phyloP scores from a whole-genome alignment of 306 rosid species.

The Sphenostylis stenocarpa region DNA sequence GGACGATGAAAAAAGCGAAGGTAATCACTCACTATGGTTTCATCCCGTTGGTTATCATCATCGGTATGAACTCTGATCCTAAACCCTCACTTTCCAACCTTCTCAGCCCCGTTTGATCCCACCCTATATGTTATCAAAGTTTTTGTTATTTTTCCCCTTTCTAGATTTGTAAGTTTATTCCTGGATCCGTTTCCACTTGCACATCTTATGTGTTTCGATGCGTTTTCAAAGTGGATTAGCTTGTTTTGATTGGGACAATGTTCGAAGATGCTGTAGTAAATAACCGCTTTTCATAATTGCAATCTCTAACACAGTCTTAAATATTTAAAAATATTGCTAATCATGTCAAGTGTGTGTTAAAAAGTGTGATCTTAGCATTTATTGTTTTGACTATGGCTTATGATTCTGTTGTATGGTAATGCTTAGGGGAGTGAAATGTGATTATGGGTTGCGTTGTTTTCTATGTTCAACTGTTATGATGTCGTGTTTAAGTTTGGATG shows the following conservation, averaged over 20 bases:
- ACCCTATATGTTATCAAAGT: neutral
- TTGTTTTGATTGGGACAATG: neutral
- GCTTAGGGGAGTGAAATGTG: too few relatives aligned
- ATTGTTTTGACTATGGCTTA: too few relatives aligned
- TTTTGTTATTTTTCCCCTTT: neutral
- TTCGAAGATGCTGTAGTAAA: neutral
- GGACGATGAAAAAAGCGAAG: constrained; percentile 76
- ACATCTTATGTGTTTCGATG: neutral
- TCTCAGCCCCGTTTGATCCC: constrained; percentile 90
- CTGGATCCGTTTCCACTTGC: constrained; percentile 5
- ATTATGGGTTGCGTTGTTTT: too few relatives aligned
- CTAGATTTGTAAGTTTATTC: neutral
- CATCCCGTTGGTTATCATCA: constrained; percentile 80
- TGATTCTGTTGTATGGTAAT: too few relatives aligned
- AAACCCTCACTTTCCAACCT: constrained; percentile 91
- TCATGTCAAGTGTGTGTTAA: too few relatives aligned
- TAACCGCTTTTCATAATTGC: neutral
- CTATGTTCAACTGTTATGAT: too few relatives aligned
- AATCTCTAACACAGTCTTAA: neutral
- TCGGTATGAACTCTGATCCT: constrained; percentile 95
- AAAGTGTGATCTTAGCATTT: too few relatives aligned
- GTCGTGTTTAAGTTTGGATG: too few relatives aligned
- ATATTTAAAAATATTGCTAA: too few relatives aligned
- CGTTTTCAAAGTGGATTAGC: neutral
- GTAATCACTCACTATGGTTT: constrained; percentile 88